Percentiles rank a stretch among this genome's conserved stretches.
Conservation (phyloP, 2,329 filamentous ascomycete genomes). For the Eutypella sp. region DNA sequence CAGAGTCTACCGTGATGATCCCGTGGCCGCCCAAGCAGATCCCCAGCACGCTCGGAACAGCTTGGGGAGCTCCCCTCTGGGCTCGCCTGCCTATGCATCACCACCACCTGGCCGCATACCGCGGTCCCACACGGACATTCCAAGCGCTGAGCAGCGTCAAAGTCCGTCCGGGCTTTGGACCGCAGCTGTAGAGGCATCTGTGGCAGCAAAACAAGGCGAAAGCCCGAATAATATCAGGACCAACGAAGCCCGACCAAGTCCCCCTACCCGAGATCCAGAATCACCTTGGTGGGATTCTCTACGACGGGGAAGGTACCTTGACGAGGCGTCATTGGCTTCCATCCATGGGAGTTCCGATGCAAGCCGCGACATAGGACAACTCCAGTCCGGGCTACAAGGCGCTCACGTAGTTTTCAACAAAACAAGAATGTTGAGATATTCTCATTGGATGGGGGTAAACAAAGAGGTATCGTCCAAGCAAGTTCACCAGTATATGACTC, state of each 20-base stretch:
- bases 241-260: slow-evolving; percentile 2
- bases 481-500: background rate
- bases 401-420: slow-evolving; percentile 30
- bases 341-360: slow-evolving; percentile 13
- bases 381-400: slow-evolving; percentile 18
- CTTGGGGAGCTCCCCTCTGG: slow-evolving; percentile 4
- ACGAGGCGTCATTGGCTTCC: slow-evolving; percentile 11
- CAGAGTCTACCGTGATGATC: slow-evolving; percentile 12
- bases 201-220: slow-evolving; percentile 1
- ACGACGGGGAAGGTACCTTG: slow-evolving; percentile 14
- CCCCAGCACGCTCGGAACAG: background rate
- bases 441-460: slow-evolving; percentile 26
- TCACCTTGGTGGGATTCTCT: slow-evolving; percentile 12
- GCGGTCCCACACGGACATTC: background rate
- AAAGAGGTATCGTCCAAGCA: slow-evolving; percentile 22
- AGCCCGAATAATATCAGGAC: slow-evolving; percentile 3
- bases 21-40: background rate
- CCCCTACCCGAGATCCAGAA: slow-evolving; percentile 3
- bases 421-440: slow-evolving; percentile 28
- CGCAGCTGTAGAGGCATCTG: background rate
- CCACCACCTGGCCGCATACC: slow-evolving; percentile 4
- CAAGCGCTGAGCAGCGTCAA: slow-evolving; percentile 1
- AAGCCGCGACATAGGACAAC: slow-evolving; percentile 16
- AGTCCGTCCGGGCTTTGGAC: background rate
- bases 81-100: slow-evolving; percentile 6